Evolutionary conservation across 345 rosid species (phyloP), one percentile per base, ranked within the genome.

Genomic region (Corymbia maculata): DNA sequence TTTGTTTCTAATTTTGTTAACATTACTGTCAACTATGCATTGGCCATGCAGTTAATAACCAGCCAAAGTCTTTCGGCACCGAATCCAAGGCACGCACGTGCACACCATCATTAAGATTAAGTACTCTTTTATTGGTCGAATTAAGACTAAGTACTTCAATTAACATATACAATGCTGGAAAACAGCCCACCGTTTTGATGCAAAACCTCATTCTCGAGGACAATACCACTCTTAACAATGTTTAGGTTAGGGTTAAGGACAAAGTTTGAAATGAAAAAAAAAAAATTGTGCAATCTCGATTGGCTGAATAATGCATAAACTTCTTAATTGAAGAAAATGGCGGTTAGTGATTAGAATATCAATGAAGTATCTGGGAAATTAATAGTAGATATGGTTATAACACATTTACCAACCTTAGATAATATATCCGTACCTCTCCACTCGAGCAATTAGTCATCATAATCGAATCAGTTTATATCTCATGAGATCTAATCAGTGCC

Each of bases 141-240:
- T 45, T 59, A 51, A 44, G 51, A 66, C 66, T 59, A 86, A 36
- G 30, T 26, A 86, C 68, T 28, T 64, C n/a, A 64, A 49, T 64
- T 6, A 61, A 13, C 21, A 59, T 14, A 13, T 24, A 45, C n/a
- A 47, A 64, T 26, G 51, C 75, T 64, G n/a, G 64, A 64, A n/a
- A 87, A 53, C 86, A 79, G 91, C 91, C 89, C 92, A 86, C 89
- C 36, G 91, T 91, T 90, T 91, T 75, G 86, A 51, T 57, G 42
- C 86, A 88, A 92, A 90, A 88, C 90, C 90, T 86, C 88, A 28
- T 70, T 19, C 51, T 45, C 80, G 49, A 17, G 68, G 68, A 87
- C 92, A 87, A 82, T 85, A 86, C 86, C 85, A 52, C 86, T 80
- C n/a, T 42, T 19, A 42, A 6, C 49, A 42, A 75, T 75, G 82